A percentile compares a stretch with the other conserved stretches of the same genome.
Evolutionary conservation across 176 grass and related monocot species (phyloP).

Genomic region (Eragrostis nindensis): DNA sequence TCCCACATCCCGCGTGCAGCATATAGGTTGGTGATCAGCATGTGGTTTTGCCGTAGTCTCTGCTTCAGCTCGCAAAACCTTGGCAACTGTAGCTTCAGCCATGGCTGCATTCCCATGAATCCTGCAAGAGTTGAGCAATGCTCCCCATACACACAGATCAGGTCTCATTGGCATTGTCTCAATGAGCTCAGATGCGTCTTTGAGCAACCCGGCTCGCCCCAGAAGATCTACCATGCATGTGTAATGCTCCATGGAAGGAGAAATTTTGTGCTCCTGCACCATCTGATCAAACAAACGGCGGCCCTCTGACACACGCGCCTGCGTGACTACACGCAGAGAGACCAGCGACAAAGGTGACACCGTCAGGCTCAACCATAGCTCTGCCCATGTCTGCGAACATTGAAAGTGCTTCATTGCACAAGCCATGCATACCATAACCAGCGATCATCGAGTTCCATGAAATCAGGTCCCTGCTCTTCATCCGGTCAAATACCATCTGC

Average conservation of each 20-base stretch:
- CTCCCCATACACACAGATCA: slow-evolving; percentile 59
- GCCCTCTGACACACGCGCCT: slow-evolving; percentile 49
- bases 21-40: slow-evolving; percentile 65
- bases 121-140: slow-evolving; percentile 66
- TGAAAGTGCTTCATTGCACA: slow-evolving; percentile 54
- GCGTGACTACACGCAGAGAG: slow-evolving; percentile 58
- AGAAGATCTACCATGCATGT: slow-evolving; percentile 74
- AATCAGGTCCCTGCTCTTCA: slow-evolving; percentile 57
- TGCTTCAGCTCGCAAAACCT: slow-evolving; percentile 32
- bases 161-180: slow-evolving; percentile 52
- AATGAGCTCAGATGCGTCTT: slow-evolving; percentile 42
- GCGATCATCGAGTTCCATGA: slow-evolving; percentile 74
- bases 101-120: slow-evolving; percentile 43
- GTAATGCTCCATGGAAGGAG: slow-evolving; percentile 64
- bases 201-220: slow-evolving; percentile 59
- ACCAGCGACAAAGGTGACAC: slow-evolving; percentile 49
- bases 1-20: slow-evolving; percentile 64
- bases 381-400: slow-evolving; percentile 38
- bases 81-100: slow-evolving; percentile 41
- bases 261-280: slow-evolving; percentile 38
- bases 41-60: slow-evolving; percentile 53
- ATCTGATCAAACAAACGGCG: slow-evolving; percentile 57
- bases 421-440: slow-evolving; percentile 53
- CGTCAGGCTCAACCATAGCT: slow-evolving; percentile 38
- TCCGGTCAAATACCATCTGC: slow-evolving; percentile 39